Evolutionary conservation across 2,329 filamentous ascomycete genomes (phyloP), one percentile per base, ranked within the genome.

Genomic region (Coccinonectria pachysandricola): DNA sequence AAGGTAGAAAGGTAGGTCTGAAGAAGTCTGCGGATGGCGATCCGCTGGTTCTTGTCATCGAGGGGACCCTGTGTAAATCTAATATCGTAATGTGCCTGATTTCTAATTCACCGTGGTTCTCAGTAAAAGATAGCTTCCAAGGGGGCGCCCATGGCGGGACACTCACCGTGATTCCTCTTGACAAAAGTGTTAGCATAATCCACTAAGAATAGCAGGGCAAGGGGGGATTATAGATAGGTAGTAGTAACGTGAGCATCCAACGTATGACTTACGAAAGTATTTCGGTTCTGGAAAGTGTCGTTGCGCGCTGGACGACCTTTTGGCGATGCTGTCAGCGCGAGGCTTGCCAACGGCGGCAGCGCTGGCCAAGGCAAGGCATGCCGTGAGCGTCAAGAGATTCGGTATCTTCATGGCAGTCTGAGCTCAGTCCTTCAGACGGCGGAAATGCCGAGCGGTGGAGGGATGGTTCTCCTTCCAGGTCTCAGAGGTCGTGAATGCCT

Each of bases 1-100:
- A 81, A 79, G 15, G 76, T 81, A 21, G 68, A 60, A 24, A 88
- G 62, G 49, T 86, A 88, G 15, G 81, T 75, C 42, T 76, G 71
- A 27, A 85, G 65, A 41, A 88, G 70, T 37, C 75, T 65, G 26
- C 64, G 67, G 31, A 86, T 63, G 2, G 70, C 75, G 15, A 72
- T 62, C 12, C 63, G 63, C 41, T 78, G 69, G 28, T 75, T 66
- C 16, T 68, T 62, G 40, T 80, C 56, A 4, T 49, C 47, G 12
- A 68, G 51, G n/a, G 50, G 38, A 12, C 50, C 40, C 9, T 48
- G 43, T 23, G 54, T 51, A 33, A 62, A 68, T 9, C 57, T 52
- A 4, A 27, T 26, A 26, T 60, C 57, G 35, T 60, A 61, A 29
- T 56, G 53, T 9, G 34, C 30, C 22, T 42, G 20, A 15, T 27